A percentile compares a stretch with the other conserved stretches of the same genome.
phyloP scores from a whole-genome alignment of 176 grass and related monocot genomes.

The Saccharum officinarum region DNA sequence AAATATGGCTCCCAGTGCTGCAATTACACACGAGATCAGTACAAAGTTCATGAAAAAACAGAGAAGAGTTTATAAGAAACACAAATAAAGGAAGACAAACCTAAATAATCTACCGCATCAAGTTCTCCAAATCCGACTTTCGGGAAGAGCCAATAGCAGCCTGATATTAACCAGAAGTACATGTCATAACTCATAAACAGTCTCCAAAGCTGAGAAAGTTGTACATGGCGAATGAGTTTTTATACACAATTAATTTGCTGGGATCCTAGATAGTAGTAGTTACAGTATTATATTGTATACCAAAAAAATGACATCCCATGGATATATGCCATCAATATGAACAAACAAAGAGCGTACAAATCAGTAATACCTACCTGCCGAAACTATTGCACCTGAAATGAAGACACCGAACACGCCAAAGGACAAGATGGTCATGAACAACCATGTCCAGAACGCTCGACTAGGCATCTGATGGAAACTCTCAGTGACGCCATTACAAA shows the following conservation, averaged over 20 bases:
- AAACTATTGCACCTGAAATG: slow-evolving; percentile 79
- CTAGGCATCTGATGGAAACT: neutral
- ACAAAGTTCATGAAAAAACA: neutral
- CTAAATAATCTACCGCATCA: slow-evolving; percentile 62
- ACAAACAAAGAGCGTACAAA: neutral
- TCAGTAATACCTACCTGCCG: slow-evolving; percentile 37
- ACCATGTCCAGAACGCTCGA: neutral
- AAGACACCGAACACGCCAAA: slow-evolving; percentile 81
- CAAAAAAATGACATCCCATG: neutral
- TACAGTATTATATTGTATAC: neutral
- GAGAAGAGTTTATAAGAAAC: neutral
- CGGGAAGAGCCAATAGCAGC: slow-evolving; percentile 76
- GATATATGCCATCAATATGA: neutral
- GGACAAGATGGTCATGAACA: slow-evolving; percentile 86
- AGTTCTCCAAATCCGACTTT: slow-evolving; percentile 72
- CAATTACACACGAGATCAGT: neutral
- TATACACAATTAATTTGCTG: neutral
- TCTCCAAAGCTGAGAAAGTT: neutral
- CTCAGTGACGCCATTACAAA: neutral
- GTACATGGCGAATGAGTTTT: neutral
- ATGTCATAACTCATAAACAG: neutral
- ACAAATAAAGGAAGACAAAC: slow-evolving; percentile 23
- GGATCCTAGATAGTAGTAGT: neutral
- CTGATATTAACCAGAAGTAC: slow-evolving; percentile 27
- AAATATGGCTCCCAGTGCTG: slow-evolving; percentile 91